A percentile compares a stretch with the other conserved stretches of the same genome.
Conservation (phyloP, 1,284 basidiomycete genomes). For the Cronartium quercuum region DNA sequence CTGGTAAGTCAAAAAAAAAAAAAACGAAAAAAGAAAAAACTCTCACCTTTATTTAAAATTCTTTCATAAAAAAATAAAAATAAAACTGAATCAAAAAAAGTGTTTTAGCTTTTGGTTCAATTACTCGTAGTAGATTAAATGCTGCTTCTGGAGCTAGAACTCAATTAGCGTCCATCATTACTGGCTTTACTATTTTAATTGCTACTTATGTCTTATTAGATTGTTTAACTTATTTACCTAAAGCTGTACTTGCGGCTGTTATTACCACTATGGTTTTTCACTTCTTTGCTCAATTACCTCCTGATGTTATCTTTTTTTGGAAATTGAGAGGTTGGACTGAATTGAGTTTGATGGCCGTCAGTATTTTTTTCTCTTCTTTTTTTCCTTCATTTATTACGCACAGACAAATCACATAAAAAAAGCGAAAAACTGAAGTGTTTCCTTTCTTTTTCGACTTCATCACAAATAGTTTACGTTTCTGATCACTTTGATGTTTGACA, state of each 20-base stretch:
- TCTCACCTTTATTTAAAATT: background rate
- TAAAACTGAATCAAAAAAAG: no score
- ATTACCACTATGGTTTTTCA: slow-evolving; percentile 76
- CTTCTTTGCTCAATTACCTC: slow-evolving; percentile 75
- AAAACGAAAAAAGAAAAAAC: no score
- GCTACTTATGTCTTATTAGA: slow-evolving; percentile 81
- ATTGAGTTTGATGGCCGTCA: slow-evolving; percentile 55
- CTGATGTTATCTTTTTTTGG: slow-evolving; percentile 66
- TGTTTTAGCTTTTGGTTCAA: slow-evolving; percentile 31
- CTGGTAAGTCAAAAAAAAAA: slow-evolving; percentile 1
- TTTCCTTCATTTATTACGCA: background rate
- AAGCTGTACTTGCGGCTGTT: slow-evolving; percentile 72
- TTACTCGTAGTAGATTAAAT: slow-evolving; percentile 67
- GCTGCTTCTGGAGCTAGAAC: slow-evolving; percentile 77
- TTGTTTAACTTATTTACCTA: slow-evolving; percentile 68
- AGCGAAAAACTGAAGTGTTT: no score
- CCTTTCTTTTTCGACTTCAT: background rate
- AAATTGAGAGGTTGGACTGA: slow-evolving; percentile 35
- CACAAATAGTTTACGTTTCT: slow-evolving; percentile 23
- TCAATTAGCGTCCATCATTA: slow-evolving; percentile 78
- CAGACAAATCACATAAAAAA: background rate
- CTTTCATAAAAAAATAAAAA: background rate
- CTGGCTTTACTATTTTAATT: slow-evolving; percentile 66
- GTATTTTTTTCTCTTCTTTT: slow-evolving; percentile 45
- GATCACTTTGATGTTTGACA: slow-evolving; percentile 34